These are phyloP conservation scores for Oropetium thomaeum DNA, from an alignment of 176 grass and related monocot species.

Conservation along the genomic window DNA sequence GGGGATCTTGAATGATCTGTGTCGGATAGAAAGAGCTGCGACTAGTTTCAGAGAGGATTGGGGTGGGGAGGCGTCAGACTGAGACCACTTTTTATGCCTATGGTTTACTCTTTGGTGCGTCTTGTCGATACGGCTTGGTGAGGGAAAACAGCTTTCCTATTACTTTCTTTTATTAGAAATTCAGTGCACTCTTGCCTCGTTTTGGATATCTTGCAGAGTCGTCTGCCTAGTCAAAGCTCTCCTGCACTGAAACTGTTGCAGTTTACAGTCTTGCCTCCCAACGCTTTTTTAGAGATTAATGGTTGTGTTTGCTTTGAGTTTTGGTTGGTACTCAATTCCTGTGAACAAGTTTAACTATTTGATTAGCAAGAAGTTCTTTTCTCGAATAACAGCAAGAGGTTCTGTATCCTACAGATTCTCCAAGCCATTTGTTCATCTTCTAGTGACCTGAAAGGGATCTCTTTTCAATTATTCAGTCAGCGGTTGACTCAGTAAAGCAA, in stretches of 20 bases:
- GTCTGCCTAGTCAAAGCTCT: background rate
- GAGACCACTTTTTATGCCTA: background rate
- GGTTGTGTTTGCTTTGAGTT: background rate
- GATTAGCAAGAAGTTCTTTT: background rate
- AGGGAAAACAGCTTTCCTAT: background rate
- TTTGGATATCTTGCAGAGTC: background rate
- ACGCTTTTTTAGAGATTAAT: background rate
- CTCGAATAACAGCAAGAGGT: background rate
- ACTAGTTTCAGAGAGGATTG: background rate
- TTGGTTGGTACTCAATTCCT: background rate
- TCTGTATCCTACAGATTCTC: background rate
- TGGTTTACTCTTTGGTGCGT: constrained; percentile 2
- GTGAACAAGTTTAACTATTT: background rate
- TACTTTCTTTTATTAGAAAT: background rate
- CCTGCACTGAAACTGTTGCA: background rate
- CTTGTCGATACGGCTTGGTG: background rate
- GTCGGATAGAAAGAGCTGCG: constrained; percentile 4
- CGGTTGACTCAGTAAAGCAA: constrained; percentile 10
- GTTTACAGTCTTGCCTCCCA: constrained; percentile 1
- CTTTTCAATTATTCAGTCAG: background rate
- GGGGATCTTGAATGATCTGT: constrained; percentile 24
- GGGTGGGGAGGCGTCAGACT: background rate
- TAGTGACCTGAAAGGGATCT: background rate
- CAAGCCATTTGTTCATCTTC: background rate
- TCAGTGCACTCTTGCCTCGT: background rate